These are phyloP conservation scores for Gentiana straminea DNA, from an alignment of 257 asterid species.

Conservation along the genomic window DNA sequence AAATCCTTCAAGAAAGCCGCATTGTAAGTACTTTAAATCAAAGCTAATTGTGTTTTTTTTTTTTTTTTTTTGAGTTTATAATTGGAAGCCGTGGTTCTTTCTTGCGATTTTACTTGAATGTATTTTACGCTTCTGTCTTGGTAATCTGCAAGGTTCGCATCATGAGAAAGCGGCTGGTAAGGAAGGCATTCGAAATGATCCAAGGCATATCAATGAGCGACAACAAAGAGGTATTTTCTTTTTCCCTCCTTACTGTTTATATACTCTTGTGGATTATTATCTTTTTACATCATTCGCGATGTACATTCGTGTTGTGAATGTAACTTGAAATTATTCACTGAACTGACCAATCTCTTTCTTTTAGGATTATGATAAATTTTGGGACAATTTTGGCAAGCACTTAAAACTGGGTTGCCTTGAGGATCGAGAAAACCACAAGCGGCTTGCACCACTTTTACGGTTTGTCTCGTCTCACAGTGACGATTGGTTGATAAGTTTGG, in stretches of 20 bases:
- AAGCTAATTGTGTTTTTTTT: not conserved
- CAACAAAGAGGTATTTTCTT: slow-evolving; percentile 45
- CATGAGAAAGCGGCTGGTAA: slow-evolving; percentile 95
- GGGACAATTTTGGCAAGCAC: slow-evolving; percentile 91
- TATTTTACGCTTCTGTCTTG: slow-evolving; percentile 3
- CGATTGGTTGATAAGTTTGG: slow-evolving; percentile 72
- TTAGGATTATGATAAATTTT: slow-evolving; percentile 80
- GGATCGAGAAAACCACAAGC: slow-evolving; percentile 95
- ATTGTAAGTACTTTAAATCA: slow-evolving; percentile 49
- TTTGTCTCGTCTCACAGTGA: slow-evolving; percentile 94
- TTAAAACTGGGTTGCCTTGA: slow-evolving; percentile 91
- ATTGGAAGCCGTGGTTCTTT: not conserved
- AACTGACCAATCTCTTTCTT: slow-evolving; percentile 10
- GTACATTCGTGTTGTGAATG: not conserved
- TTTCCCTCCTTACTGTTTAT: not conserved
- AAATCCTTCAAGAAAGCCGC: slow-evolving; percentile 97
- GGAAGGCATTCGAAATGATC: slow-evolving; percentile 98
- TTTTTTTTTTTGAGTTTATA: no score
- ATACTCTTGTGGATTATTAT: not conserved
- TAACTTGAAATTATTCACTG: slow-evolving; percentile 1
- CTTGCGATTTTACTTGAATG: not conserved
- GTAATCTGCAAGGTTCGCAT: slow-evolving; percentile 58
- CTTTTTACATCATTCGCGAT: not conserved
- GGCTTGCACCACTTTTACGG: slow-evolving; percentile 85
- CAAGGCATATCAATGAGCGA: slow-evolving; percentile 88